Base-by-base conservation (phyloP, 192 early-diverging fungal species). In the Coemansia sp. region DNA sequence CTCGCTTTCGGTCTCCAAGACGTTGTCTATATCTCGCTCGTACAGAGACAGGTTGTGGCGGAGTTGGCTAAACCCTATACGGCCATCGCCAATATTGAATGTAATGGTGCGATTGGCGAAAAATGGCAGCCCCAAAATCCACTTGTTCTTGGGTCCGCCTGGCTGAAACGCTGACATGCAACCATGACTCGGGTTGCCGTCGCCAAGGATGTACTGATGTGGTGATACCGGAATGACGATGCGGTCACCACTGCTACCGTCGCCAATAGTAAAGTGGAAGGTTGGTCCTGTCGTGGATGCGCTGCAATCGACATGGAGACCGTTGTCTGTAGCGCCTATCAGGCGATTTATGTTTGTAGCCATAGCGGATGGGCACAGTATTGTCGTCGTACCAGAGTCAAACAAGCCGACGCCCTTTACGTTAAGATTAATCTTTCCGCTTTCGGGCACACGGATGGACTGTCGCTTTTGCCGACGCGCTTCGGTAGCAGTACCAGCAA, bases 151-250 rank as follows among this genome's bases (percentile, higher is more conserved):
- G 5, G 72, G 69, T 4, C 80, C 73, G 5, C 80, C 80, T 2
- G 69, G 73, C 62, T 78, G 80, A 63, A 83, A 83, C 1, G 80
- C 80, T 27, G 80, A 78, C 75, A 83, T 78, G 44, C 80, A 83
- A 0, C 80, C 79, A 68, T 82, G 79, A 0, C 31, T 57, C 12
- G 76, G 62, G 12, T 38, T 61, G 5, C 76, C 80, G 38, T 83
- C 75, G 2, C 76, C 76, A 1, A 83, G 66, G 8, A 83, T 65
- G 31, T 83, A 83, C 63, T 77, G 73, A 42, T 76, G 72, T 4
- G 80, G 69, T 5, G 62, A 46, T 6, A 83, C 66, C 0, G 70
- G 42, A 46, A 83, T 64, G 10, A 58, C 45, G 12, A 70, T 25
- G 6, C 25, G 17, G 12, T 57, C 25, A 0, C 44, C 14, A 12